Conservation (phyloP, 805 yeast genomes). For the Candida gorgasii region DNA sequence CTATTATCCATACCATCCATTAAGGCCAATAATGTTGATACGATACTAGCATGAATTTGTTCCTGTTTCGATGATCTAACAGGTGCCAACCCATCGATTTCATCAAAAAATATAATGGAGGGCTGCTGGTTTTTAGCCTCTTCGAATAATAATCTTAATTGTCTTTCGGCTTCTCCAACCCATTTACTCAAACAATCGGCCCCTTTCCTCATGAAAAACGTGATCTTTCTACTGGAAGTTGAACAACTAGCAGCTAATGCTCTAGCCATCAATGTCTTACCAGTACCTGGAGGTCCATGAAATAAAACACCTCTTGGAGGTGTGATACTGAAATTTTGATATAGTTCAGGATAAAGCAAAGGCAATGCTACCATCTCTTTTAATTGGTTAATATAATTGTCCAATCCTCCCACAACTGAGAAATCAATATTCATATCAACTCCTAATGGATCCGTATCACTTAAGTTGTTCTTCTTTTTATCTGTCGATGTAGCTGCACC, state of each 20-base stretch:
- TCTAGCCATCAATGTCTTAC: conserved; percentile 96
- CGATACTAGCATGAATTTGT: conserved; percentile 97
- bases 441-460: conserved; percentile 93
- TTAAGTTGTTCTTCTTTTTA: conserved; percentile 59
- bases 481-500: conserved; percentile 35
- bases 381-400: conserved; percentile 83
- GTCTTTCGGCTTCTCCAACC: conserved; percentile 99
- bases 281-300: conserved; percentile 99
- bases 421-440: conserved; percentile 84
- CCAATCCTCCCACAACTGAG: conserved; percentile 87
- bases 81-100: conserved; percentile 97
- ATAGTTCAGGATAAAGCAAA: conserved; percentile 87
- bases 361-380: conserved; percentile 98
- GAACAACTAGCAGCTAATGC: conserved; percentile 96
- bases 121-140: conserved; percentile 97
- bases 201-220: conserved; percentile 97
- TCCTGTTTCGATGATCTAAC: conserved; percentile 97
- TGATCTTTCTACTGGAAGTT: conserved; percentile 77
- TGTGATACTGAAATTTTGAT: conserved; percentile 83
- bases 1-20: conserved; percentile 99
- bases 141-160: conserved; percentile 83
- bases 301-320: conserved; percentile 97
- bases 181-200: conserved; percentile 96
- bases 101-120: conserved; percentile 93
- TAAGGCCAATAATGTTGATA: conserved; percentile 87